These are phyloP conservation scores for Babesia ovis DNA, from an alignment of 169 alveolate species.

Conservation along the genomic window DNA sequence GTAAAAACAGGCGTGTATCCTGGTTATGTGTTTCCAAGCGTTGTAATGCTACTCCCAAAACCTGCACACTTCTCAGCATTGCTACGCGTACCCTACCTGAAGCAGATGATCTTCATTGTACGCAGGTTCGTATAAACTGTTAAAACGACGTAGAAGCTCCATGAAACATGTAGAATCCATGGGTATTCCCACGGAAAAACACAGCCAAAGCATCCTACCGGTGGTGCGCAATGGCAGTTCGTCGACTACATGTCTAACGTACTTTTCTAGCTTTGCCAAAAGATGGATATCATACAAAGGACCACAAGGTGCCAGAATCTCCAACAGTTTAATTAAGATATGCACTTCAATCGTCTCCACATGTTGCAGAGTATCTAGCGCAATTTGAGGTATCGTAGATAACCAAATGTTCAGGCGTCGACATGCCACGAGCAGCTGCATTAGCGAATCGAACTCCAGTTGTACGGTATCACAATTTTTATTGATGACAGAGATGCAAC, in stretches of 20 bases:
- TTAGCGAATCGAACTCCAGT: neutral
- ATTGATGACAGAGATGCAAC: slow-evolving; percentile 7
- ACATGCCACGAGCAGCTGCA: slow-evolving; percentile 22
- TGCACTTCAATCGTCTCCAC: slow-evolving; percentile 15
- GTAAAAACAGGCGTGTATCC: slow-evolving; percentile 39
- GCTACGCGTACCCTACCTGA: slow-evolving; percentile 2
- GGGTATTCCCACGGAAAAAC: slow-evolving; percentile 16
- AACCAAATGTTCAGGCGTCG: slow-evolving; percentile 6
- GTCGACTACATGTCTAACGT: neutral
- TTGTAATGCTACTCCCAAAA: slow-evolving; percentile 23
- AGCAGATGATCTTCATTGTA: slow-evolving; percentile 23
- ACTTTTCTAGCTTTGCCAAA: slow-evolving; percentile 7
- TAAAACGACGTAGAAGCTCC: slow-evolving; percentile 9
- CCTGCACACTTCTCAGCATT: slow-evolving; percentile 11
- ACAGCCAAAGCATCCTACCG: slow-evolving; percentile 19
- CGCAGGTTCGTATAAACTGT: slow-evolving; percentile 7
- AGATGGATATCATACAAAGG: slow-evolving; percentile 8
- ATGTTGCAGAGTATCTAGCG: slow-evolving; percentile 4
- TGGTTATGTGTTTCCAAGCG: slow-evolving; percentile 11
- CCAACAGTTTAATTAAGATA: slow-evolving; percentile 1
- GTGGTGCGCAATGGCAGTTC: slow-evolving; percentile 30
- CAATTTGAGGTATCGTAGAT: neutral
- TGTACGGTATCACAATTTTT: neutral
- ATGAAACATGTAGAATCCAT: neutral
- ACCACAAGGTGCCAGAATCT: slow-evolving; percentile 1